Evolutionary conservation across 176 grass and related monocot genomes (phyloP).

Genomic region (Luzula sylvatica): DNA sequence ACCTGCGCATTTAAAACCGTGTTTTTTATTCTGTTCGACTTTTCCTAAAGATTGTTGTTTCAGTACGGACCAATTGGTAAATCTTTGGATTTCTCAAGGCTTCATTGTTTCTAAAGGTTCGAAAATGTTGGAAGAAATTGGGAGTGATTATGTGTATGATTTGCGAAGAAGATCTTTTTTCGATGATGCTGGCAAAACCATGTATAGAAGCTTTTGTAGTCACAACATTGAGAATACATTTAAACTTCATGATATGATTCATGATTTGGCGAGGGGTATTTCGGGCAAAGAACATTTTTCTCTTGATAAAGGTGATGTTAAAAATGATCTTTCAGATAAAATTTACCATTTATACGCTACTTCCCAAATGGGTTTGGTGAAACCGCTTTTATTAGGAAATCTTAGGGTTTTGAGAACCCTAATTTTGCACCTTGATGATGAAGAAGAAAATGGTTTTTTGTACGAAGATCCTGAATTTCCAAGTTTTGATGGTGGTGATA

Average conservation of each 20-base stretch:
- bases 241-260: conserved; percentile 32
- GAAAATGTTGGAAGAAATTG: conserved; percentile 14
- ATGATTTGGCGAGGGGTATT: conserved; percentile 21
- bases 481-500: conserved; percentile 16
- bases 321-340: conserved; percentile 7
- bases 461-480: conserved; percentile 18
- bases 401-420: conserved; percentile 9
- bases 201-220: not conserved
- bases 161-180: conserved; percentile 27
- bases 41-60: conserved; percentile 22
- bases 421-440: conserved; percentile 18
- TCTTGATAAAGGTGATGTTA: conserved; percentile 3
- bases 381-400: conserved; percentile 4
- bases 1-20: conserved; percentile 21
- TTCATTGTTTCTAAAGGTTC: conserved; percentile 11
- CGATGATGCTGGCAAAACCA: conserved; percentile 5
- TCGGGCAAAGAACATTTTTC: conserved; percentile 22
- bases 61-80: not conserved
- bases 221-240: conserved; percentile 14
- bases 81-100: conserved; percentile 21
- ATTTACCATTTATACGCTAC: conserved; percentile 23
- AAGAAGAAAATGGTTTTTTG: conserved; percentile 16
- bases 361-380: conserved; percentile 10
- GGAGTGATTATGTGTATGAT: conserved; percentile 20
- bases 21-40: conserved; percentile 28